Percentiles rank a stretch among this genome's conserved stretches.
Conservation (phyloP, 1,139 yeast species). For the Eremothecium coryli region DNA sequence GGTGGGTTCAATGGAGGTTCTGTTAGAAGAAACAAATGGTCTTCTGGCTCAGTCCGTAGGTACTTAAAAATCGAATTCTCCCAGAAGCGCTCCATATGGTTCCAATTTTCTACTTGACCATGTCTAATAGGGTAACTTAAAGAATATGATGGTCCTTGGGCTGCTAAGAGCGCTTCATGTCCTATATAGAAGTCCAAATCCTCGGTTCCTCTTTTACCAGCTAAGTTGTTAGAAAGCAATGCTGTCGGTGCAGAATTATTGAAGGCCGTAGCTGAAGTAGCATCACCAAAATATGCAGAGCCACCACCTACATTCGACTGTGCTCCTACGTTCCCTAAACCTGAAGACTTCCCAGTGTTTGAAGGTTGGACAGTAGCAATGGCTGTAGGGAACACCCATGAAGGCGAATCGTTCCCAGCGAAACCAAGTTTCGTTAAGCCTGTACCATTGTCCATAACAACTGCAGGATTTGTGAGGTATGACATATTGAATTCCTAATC, state of each 20-base stretch:
- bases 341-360: slow-evolving; percentile 28
- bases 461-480: slow-evolving; percentile 69
- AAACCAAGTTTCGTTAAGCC: slow-evolving; percentile 95
- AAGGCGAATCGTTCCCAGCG: slow-evolving; percentile 98
- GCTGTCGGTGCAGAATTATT: slow-evolving; percentile 24
- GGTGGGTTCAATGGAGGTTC: slow-evolving; percentile 99
- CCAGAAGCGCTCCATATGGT: slow-evolving; percentile 99
- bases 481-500: slow-evolving; percentile 28
- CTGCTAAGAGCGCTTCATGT: slow-evolving; percentile 84
- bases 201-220: slow-evolving; percentile 81
- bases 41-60: slow-evolving; percentile 96
- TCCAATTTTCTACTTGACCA: slow-evolving; percentile 99
- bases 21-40: slow-evolving; percentile 86
- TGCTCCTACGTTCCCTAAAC: slow-evolving; percentile 13
- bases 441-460: slow-evolving; percentile 91
- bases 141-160: slow-evolving; percentile 84
- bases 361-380: slow-evolving; percentile 58
- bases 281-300: slow-evolving; percentile 26
- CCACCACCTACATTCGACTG: slow-evolving; percentile 29
- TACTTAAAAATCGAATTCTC: slow-evolving; percentile 93
- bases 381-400: slow-evolving; percentile 95
- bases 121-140: slow-evolving; percentile 89
- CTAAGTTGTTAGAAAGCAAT: slow-evolving; percentile 40
- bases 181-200: slow-evolving; percentile 95
- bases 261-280: slow-evolving; percentile 31